phyloP scores from a whole-genome alignment of 1,284 basidiomycete species.

The Puccinia coronata region DNA sequence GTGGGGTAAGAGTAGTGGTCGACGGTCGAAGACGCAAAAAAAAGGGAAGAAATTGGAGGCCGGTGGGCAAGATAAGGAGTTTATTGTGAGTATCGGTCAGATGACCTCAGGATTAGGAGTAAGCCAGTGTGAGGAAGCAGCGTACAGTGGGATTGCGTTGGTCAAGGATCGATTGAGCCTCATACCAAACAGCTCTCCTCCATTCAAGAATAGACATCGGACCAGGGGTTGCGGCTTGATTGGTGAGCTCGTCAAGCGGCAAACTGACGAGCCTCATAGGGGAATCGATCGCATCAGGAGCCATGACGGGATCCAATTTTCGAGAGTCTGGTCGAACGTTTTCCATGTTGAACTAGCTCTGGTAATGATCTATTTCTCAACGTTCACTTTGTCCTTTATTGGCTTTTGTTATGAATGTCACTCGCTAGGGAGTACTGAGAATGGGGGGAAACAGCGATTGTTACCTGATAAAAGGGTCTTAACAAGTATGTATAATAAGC shows the following conservation, averaged over 20 bases:
- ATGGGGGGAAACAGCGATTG: no score
- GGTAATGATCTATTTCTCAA: no score
- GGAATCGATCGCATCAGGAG: constrained; percentile 12
- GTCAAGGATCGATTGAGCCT: constrained; percentile 15
- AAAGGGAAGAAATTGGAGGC: neutral
- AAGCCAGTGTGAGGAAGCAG: neutral
- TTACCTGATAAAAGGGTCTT: no score
- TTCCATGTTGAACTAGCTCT: no score
- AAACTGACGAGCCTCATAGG: neutral
- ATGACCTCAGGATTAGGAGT: neutral
- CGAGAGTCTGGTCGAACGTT: constrained; percentile 2
- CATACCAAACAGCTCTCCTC: constrained; percentile 42
- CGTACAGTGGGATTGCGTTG: constrained; percentile 3
- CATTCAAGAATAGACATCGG: constrained; percentile 40
- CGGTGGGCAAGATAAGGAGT: neutral
- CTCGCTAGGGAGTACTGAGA: no score
- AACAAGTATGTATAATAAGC: no score
- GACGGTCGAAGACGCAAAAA: no score
- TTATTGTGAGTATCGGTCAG: neutral
- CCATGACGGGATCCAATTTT: neutral
- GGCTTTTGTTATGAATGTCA: no score
- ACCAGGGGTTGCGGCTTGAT: constrained; percentile 7
- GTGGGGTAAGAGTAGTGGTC: neutral
- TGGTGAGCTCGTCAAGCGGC: constrained; percentile 13
- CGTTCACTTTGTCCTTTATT: no score